A percentile compares a stretch with the other conserved stretches of the same genome.
Conservation (phyloP, 805 yeast genomes). For the Cyberlindnera suaveolens region DNA sequence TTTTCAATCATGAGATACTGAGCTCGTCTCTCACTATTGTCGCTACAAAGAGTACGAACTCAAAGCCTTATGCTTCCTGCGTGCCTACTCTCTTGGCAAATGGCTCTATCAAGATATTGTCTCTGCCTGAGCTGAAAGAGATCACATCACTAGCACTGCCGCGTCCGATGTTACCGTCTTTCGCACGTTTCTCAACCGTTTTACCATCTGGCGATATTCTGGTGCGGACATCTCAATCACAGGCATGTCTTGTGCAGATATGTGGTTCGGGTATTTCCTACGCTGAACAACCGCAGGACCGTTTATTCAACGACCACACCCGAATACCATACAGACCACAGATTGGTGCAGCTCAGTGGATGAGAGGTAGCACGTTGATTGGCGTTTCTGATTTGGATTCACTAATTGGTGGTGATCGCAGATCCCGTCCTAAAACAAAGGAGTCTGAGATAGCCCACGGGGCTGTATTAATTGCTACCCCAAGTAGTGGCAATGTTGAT, state of each 20-base stretch:
- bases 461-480: slow-evolving; percentile 22
- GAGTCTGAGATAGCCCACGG: slow-evolving; percentile 55
- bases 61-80: slow-evolving; percentile 38
- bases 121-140: slow-evolving; percentile 62
- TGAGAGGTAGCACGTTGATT: slow-evolving; percentile 66
- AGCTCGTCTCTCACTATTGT: slow-evolving; percentile 47
- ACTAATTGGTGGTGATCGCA: slow-evolving; percentile 67
- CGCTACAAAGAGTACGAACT: slow-evolving; percentile 13
- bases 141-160: slow-evolving; percentile 43
- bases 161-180: slow-evolving; percentile 33
- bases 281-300: not conserved
- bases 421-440: slow-evolving; percentile 52
- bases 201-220: slow-evolving; percentile 52
- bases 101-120: slow-evolving; percentile 39
- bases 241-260: slow-evolving; percentile 39
- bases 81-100: slow-evolving; percentile 39
- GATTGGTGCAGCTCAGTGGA: slow-evolving; percentile 78
- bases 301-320: slow-evolving; percentile 36
- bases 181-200: slow-evolving; percentile 37
- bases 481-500: not conserved
- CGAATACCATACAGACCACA: slow-evolving; percentile 75
- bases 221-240: slow-evolving; percentile 49
- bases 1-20: slow-evolving; percentile 41
- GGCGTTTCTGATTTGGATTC: slow-evolving; percentile 55
- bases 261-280: slow-evolving; percentile 4